A percentile compares a stretch with the other conserved stretches of the same genome.
Evolutionary conservation across 257 asterid genomes (phyloP).

Genomic region (Scutellaria minor): DNA sequence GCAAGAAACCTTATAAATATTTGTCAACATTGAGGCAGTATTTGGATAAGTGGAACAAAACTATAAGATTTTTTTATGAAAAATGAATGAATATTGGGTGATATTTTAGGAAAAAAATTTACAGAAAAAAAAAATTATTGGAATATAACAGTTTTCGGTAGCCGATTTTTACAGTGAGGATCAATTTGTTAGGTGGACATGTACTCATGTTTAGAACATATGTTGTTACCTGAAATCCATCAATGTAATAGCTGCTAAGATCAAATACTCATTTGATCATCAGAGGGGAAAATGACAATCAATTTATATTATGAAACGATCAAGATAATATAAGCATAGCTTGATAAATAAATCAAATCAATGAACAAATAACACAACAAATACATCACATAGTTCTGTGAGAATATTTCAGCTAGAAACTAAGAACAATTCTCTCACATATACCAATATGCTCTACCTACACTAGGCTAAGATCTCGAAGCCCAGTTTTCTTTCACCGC

Average conservation of each 20-base stretch:
- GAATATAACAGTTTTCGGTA: too few species aligned
- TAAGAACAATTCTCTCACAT: slow-evolving; percentile 14
- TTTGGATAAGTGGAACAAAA: too few species aligned
- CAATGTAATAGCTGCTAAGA: too few species aligned
- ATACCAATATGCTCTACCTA: background rate
- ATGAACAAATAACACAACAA: slow-evolving; percentile 27
- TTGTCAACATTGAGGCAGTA: too few species aligned
- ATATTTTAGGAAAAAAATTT: too few species aligned
- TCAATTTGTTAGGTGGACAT: background rate
- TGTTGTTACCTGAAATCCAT: background rate
- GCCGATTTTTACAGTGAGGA: too few species aligned
- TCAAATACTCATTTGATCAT: background rate
- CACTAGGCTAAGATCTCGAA: background rate
- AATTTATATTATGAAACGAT: background rate
- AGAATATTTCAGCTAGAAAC: slow-evolving; percentile 20
- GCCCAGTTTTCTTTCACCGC: slow-evolving; percentile 27
- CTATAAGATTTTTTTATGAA: too few species aligned
- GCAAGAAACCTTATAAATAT: too few species aligned
- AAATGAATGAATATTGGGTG: too few species aligned
- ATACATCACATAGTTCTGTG: slow-evolving; percentile 1
- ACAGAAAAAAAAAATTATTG: too few species aligned
- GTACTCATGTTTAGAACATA: background rate
- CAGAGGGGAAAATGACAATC: background rate
- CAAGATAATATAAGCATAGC: slow-evolving; percentile 2
- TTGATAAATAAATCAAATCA: slow-evolving; percentile 37